Evolutionary conservation across 108 stramenopile species (phyloP).

Genomic region (Conticribra weissflogii): DNA sequence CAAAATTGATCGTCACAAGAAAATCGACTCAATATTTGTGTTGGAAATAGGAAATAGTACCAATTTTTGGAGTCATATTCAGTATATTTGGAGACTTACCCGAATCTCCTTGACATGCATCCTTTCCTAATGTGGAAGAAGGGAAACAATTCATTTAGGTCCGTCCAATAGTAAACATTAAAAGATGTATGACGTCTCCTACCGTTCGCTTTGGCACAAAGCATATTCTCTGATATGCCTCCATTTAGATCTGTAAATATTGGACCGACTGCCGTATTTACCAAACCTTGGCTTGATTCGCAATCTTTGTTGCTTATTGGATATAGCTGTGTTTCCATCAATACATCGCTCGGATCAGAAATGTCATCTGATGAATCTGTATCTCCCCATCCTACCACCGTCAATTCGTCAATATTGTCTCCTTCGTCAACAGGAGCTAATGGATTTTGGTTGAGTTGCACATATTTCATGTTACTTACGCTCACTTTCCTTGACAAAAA

Average conservation of each 20-base stretch:
- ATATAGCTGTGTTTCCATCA: slow-evolving; percentile 36
- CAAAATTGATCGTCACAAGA: background rate
- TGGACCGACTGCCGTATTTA: slow-evolving; percentile 4
- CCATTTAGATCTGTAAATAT: slow-evolving; percentile 17
- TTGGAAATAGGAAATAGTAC: too few species aligned
- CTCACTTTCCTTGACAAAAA: slow-evolving; percentile 6
- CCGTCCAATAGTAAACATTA: background rate
- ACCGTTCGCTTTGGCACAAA: slow-evolving; percentile 31
- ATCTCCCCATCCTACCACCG: slow-evolving; percentile 52
- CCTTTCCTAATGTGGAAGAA: slow-evolving; percentile 12
- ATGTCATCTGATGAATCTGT: slow-evolving; percentile 3
- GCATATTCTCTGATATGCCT: slow-evolving; percentile 34
- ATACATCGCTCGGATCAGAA: background rate
- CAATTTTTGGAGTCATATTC: too few species aligned
- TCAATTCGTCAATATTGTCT: slow-evolving; percentile 10
- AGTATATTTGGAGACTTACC: background rate
- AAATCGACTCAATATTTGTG: too few species aligned
- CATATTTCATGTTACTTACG: slow-evolving; percentile 8
- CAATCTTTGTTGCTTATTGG: slow-evolving; percentile 32
- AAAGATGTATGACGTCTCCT: background rate
- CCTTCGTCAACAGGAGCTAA: background rate
- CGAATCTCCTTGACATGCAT: slow-evolving; percentile 39
- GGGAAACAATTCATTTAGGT: background rate
- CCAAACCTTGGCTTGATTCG: slow-evolving; percentile 11
- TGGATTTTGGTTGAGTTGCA: slow-evolving; percentile 17